Evolutionary conservation across 805 yeast species (phyloP).

Genomic region (Henningerozyma blattae): DNA sequence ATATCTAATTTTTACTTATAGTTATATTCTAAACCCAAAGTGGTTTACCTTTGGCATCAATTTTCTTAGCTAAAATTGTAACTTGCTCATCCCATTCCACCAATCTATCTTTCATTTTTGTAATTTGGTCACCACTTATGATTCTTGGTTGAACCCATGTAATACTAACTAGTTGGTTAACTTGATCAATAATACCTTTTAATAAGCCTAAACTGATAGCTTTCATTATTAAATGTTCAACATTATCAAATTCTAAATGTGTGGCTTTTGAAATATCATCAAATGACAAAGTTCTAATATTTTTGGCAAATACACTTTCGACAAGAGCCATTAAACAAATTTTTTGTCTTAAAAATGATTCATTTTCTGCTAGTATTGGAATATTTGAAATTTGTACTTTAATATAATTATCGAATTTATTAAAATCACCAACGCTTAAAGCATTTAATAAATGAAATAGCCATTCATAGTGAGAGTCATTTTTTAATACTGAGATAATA

Average conservation of each 20-base stretch:
- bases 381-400: conserved; percentile 29
- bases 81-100: conserved; percentile 73
- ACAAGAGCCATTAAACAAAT: conserved; percentile 85
- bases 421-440: conserved; percentile 69
- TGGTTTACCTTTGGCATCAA: conserved; percentile 48
- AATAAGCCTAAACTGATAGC: conserved; percentile 75
- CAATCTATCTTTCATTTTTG: conserved; percentile 60
- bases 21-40: conserved; percentile 38
- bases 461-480: conserved; percentile 48
- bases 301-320: conserved; percentile 75
- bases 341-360: conserved; percentile 71
- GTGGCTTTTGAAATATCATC: conserved; percentile 64
- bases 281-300: conserved; percentile 63
- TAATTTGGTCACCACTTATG: conserved; percentile 71
- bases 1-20: not conserved
- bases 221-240: conserved; percentile 85
- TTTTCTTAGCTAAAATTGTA: conserved; percentile 45
- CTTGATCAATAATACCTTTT: conserved; percentile 86
- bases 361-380: conserved; percentile 46
- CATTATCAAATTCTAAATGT: conserved; percentile 46
- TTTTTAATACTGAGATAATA: conserved; percentile 42
- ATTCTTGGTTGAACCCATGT: conserved; percentile 96
- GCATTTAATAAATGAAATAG: conserved; percentile 55
- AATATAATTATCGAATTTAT: conserved; percentile 42
- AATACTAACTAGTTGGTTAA: conserved; percentile 61